phyloP scores from a whole-genome alignment of 1,284 basidiomycete genomes.

The Hemileia vastatrix region DNA sequence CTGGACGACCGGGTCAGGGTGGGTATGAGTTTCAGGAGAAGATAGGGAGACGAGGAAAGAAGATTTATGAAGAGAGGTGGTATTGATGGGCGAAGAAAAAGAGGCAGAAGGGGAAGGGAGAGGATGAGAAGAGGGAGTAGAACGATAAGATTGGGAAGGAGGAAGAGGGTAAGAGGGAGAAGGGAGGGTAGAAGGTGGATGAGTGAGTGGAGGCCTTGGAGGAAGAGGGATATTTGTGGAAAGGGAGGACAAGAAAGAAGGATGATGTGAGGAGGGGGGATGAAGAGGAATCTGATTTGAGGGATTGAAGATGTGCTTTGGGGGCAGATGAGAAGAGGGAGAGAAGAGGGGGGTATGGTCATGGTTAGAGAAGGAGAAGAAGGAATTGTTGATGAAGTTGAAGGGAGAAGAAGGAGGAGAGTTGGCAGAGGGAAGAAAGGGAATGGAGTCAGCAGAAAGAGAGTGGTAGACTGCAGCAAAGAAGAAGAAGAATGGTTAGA shows the following conservation, averaged over 20 bases:
- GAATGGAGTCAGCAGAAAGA: no score
- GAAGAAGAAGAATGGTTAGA: no score
- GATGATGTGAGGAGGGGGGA: slow-evolving; percentile 32
- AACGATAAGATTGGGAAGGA: slow-evolving; percentile 25
- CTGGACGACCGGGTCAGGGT: neutral
- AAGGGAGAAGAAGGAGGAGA: no score
- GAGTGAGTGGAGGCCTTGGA: slow-evolving; percentile 22
- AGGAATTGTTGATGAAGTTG: neutral
- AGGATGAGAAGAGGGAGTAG: slow-evolving; percentile 17
- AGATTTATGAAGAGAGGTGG: slow-evolving; percentile 26
- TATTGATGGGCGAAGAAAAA: slow-evolving; percentile 24
- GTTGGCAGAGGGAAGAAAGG: no score
- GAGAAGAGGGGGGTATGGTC: neutral
- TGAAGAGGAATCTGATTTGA: slow-evolving; percentile 25
- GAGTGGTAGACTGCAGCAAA: no score
- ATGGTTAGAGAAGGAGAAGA: neutral
- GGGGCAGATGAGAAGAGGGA: no score
- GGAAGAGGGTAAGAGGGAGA: slow-evolving; percentile 21
- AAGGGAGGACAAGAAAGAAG: slow-evolving; percentile 30
- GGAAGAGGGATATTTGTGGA: slow-evolving; percentile 23
- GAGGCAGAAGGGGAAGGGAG: slow-evolving; percentile 17
- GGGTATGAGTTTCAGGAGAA: slow-evolving; percentile 33
- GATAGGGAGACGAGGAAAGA: slow-evolving; percentile 22
- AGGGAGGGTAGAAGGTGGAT: slow-evolving; percentile 12
- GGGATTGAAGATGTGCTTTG: neutral